These are phyloP conservation scores for Barnettozyma hawaiiensis DNA, from an alignment of 1,139 yeast genomes.

Conservation along the genomic window DNA sequence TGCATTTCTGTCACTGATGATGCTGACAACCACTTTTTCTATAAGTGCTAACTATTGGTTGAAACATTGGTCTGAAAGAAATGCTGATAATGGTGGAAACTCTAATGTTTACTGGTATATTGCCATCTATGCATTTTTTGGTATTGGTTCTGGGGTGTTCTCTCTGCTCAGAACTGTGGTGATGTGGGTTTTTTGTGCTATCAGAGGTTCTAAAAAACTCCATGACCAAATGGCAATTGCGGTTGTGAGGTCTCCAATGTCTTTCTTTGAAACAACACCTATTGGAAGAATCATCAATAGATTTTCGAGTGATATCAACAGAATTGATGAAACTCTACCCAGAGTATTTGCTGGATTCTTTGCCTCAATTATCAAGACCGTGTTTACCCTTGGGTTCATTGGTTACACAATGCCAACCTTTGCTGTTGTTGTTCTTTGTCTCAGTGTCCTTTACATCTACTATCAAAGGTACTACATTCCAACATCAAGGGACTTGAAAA, in stretches of 20 bases:
- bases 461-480: conserved; percentile 50
- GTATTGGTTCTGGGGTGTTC: conserved; percentile 47
- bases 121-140: conserved; percentile 53
- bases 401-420: conserved; percentile 48
- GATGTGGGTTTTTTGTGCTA: conserved; percentile 59
- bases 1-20: conserved; percentile 37
- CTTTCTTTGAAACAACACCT: conserved; percentile 76
- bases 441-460: conserved; percentile 43
- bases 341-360: conserved; percentile 42
- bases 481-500: conserved; percentile 51
- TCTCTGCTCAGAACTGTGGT: conserved; percentile 46
- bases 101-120: conserved; percentile 48
- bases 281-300: conserved; percentile 67
- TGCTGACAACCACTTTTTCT: conserved; percentile 44
- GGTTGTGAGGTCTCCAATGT: conserved; percentile 67
- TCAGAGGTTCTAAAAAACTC: conserved; percentile 54
- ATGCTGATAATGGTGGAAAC: conserved; percentile 39
- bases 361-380: conserved; percentile 37
- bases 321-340: conserved; percentile 52
- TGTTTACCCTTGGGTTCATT: conserved; percentile 46
- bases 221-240: conserved; percentile 60
- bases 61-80: conserved; percentile 55
- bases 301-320: conserved; percentile 66
- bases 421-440: conserved; percentile 35
- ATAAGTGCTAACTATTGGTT: conserved; percentile 51